Evolutionary conservation across 2,329 filamentous ascomycete species (phyloP).

Genomic region (Alternaria hordeiaustralica): DNA sequence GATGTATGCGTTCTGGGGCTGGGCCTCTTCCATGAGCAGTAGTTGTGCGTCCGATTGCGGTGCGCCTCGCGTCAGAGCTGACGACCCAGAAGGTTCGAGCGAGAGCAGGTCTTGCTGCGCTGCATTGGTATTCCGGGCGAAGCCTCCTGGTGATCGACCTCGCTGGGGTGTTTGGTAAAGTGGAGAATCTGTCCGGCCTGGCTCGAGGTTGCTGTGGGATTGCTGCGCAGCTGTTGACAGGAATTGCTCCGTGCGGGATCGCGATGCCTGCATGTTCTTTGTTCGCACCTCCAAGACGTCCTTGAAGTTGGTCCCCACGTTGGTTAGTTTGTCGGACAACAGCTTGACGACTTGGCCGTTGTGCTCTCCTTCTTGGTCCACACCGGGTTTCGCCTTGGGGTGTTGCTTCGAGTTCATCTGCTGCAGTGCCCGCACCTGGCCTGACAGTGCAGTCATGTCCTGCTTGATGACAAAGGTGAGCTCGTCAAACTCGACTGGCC

Average conservation of each 20-base stretch:
- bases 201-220: slow-evolving; percentile 64
- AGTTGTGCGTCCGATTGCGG: slow-evolving; percentile 82
- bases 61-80: slow-evolving; percentile 53
- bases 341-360: slow-evolving; percentile 97
- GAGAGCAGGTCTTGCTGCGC: slow-evolving; percentile 73
- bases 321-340: slow-evolving; percentile 87
- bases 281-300: slow-evolving; percentile 95
- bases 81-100: slow-evolving; percentile 70
- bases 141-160: slow-evolving; percentile 61
- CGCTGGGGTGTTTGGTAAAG: slow-evolving; percentile 81
- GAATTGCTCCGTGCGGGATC: slow-evolving; percentile 94
- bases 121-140: slow-evolving; percentile 53
- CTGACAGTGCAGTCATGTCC: slow-evolving; percentile 83
- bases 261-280: slow-evolving; percentile 95
- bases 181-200: slow-evolving; percentile 80
- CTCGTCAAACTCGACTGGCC: slow-evolving; percentile 95
- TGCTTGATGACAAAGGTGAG: slow-evolving; percentile 98
- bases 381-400: slow-evolving; percentile 60
- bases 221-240: slow-evolving; percentile 87
- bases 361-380: slow-evolving; percentile 87
- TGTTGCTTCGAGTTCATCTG: slow-evolving; percentile 78
- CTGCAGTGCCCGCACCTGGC: slow-evolving; percentile 86
- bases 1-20: slow-evolving; percentile 85
- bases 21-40: slow-evolving; percentile 86
- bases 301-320: slow-evolving; percentile 95